phyloP scores from a whole-genome alignment of 2,329 filamentous ascomycete species.

The Trichoderma koningii region DNA sequence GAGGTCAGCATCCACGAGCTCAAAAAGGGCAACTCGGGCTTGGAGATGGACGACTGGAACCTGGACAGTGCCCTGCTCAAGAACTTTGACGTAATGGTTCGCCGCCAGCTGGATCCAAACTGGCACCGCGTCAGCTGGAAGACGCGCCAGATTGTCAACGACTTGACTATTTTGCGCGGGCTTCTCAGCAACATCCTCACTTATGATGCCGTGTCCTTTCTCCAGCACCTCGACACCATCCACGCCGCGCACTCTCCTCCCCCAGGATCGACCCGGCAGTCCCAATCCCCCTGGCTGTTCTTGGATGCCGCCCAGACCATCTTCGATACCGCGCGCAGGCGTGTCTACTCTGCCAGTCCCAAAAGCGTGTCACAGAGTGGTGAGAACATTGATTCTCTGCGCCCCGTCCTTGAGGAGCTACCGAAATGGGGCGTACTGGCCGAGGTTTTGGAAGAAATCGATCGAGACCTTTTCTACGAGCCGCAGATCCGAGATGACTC shows the following conservation, averaged over 20 bases:
- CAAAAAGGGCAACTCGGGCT: constrained; percentile 82
- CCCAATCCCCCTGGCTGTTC: constrained; percentile 93
- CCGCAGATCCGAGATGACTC: constrained; percentile 76
- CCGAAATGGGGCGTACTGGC: constrained; percentile 90
- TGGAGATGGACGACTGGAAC: constrained; percentile 98
- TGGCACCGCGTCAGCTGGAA: constrained; percentile 97
- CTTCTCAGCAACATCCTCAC: constrained; percentile 81
- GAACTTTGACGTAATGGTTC: constrained; percentile 86
- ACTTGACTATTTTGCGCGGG: constrained; percentile 78
- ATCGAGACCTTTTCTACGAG: constrained; percentile 84
- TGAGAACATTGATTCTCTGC: constrained; percentile 61
- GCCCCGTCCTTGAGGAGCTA: constrained; percentile 86
- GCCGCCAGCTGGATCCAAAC: constrained; percentile 89
- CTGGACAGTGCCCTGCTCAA: constrained; percentile 88
- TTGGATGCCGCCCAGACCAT: constrained; percentile 93
- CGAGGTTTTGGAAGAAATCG: constrained; percentile 92
- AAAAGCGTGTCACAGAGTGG: constrained; percentile 50
- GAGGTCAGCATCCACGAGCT: constrained; percentile 92
- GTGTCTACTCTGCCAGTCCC: constrained; percentile 77
- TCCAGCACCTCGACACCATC: constrained; percentile 92
- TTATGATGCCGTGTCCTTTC: constrained; percentile 87
- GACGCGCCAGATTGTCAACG: constrained; percentile 90
- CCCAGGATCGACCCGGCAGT: constrained; percentile 82
- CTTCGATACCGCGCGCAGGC: constrained; percentile 83
- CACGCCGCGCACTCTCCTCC: constrained; percentile 86